Conservation (phyloP, 1,139 yeast genomes). For the Meyerozyma carpophila region DNA sequence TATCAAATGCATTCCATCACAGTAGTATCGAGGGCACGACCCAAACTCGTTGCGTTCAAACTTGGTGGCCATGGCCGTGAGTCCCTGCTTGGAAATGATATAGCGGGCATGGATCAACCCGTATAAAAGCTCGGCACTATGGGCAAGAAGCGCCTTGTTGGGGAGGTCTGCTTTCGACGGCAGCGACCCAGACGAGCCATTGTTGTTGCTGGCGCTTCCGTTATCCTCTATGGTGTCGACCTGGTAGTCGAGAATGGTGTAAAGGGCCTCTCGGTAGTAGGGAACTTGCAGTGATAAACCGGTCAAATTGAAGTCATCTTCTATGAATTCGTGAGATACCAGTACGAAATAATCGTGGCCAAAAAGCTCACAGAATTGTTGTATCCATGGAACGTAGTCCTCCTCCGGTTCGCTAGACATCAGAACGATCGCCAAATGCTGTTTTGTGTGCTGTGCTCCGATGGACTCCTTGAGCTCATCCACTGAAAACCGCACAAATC, state of each 20-base stretch:
- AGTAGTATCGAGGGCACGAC: constrained; percentile 81
- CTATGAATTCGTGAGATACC: constrained; percentile 87
- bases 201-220: constrained; percentile 7
- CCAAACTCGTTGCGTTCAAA: constrained; percentile 90
- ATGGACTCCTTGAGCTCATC: not conserved
- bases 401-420: constrained; percentile 49
- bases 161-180: constrained; percentile 43
- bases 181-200: constrained; percentile 1
- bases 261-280: constrained; percentile 86
- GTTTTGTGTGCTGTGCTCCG: not conserved
- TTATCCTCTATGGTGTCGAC: constrained; percentile 67
- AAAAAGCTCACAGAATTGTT: constrained; percentile 78
- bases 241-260: constrained; percentile 73
- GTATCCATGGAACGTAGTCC: constrained; percentile 81
- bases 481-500: not conserved
- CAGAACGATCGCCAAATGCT: not conserved
- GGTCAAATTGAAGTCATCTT: constrained; percentile 92
- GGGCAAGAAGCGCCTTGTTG: constrained; percentile 72
- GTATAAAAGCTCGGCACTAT: constrained; percentile 84
- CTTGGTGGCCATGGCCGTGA: constrained; percentile 93
- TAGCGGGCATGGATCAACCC: constrained; percentile 93
- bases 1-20: constrained; percentile 87
- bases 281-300: constrained; percentile 86
- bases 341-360: constrained; percentile 95
- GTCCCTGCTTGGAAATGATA: constrained; percentile 83